Base-by-base conservation (phyloP, 2,329 filamentous ascomycete species). In the Calonectria hongkongensis region DNA sequence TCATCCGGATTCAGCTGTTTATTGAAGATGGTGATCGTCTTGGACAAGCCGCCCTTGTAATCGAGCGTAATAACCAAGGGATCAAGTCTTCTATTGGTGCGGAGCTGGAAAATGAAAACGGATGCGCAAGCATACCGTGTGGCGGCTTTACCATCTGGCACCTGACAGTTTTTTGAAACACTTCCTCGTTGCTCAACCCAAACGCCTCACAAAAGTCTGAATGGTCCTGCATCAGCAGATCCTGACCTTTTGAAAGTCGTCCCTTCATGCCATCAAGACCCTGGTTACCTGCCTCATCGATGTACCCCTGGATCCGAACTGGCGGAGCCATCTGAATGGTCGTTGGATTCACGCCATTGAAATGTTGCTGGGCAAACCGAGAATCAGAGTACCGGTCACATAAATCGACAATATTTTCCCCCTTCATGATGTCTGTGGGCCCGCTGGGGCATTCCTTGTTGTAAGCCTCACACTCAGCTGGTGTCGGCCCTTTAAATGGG, bases 321-420 rank as follows among this genome's bases (percentile, higher is more conserved):
- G 36, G 1, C 0, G 67, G 45, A 25, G 73, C 70, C 0, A 39
- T 47, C 30, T 75, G 65, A 1, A 75, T 76, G 0, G 75, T 76
- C 0, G 41, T 68, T 0, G 73, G 74, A n/a, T 76, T 76, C 0
- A 76, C 75, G 3, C 75, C 72, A 0, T 67, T 75, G 0, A 76
- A 36, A 15, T 76, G 72, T 1, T 76, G 72, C 7, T 76, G 75
- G 0, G 70, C 75, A 2, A 76, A 76, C 1, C 66, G 66, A 5
- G 72, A 70, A 41, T 76, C 75, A 2, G 74, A 75, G 18, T 76
- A 76, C 75, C 75, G 76, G 21, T 76, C 70, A 10, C 25, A 39
- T 0, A 73, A 50, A 6, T 73, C 47, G 2, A 67, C 74, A 2
- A 76, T 76, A 47, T 76, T 76, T 12, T 51, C 16, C 0, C 75